Evolutionary conservation across 1,284 basidiomycete genomes (phyloP).

Genomic region (Melampsora larici-populina): DNA sequence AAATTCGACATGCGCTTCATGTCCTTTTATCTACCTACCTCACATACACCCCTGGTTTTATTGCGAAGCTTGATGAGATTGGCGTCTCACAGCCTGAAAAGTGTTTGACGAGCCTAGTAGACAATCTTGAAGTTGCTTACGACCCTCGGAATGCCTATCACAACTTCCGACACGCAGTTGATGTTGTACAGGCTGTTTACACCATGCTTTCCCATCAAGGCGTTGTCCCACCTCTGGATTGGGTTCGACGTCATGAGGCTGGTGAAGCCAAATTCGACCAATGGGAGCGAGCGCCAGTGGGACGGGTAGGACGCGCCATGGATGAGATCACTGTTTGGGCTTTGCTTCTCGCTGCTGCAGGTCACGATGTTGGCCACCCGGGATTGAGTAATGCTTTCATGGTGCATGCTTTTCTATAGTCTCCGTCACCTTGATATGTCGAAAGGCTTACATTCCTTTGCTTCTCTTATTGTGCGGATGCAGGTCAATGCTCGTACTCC

Average conservation of each 20-base stretch:
- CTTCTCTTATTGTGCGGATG: background rate
- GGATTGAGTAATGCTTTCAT: constrained; percentile 86
- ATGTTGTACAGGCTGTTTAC: constrained; percentile 87
- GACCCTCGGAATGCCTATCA: constrained; percentile 86
- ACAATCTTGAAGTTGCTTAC: constrained; percentile 76
- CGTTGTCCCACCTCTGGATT: constrained; percentile 69
- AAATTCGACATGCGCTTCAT: constrained; percentile 59
- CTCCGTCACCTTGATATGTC: too few species aligned
- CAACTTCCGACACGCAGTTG: constrained; percentile 89
- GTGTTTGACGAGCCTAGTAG: constrained; percentile 12
- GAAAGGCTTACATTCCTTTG: background rate
- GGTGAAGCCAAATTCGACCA: background rate
- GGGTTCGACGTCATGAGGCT: constrained; percentile 57
- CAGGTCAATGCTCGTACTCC: constrained; percentile 89
- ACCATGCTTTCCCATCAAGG: constrained; percentile 72
- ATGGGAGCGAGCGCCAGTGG: constrained; percentile 50
- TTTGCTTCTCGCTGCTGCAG: constrained; percentile 80
- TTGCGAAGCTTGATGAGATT: constrained; percentile 3
- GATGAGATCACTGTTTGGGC: constrained; percentile 72
- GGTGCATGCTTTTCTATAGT: constrained; percentile 59
- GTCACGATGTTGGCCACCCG: constrained; percentile 92
- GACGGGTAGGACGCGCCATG: constrained; percentile 59
- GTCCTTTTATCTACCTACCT: constrained; percentile 64
- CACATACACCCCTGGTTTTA: constrained; percentile 31
- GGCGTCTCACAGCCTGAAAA: constrained; percentile 10